phyloP scores from a whole-genome alignment of 371 early-diverging fungal genomes.

The Apophysomyces elegans region DNA sequence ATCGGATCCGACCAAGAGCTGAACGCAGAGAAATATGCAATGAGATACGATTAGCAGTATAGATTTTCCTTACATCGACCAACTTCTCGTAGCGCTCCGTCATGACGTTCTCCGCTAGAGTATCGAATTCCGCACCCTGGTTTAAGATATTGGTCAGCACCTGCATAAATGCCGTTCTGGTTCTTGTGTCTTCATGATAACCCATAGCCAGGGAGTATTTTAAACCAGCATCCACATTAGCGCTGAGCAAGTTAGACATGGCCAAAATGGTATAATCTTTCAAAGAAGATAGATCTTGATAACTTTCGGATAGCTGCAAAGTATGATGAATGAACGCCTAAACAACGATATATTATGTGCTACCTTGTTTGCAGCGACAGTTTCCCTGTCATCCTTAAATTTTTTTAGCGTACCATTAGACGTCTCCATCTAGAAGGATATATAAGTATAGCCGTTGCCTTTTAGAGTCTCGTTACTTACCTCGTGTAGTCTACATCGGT shows the following conservation, averaged over 20 bases:
- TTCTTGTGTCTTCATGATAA: conserved; percentile 89
- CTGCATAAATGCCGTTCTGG: conserved; percentile 87
- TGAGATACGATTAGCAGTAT: not conserved
- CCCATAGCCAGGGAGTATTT: conserved; percentile 86
- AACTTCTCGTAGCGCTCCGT: conserved; percentile 73
- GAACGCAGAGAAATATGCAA: not conserved
- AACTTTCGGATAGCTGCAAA: not conserved
- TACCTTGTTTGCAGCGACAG: not conserved
- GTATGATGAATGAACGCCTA: not conserved
- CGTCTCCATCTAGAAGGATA: conserved; percentile 1
- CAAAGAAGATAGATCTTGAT: conserved; percentile 65
- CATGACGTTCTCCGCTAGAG: conserved; percentile 72
- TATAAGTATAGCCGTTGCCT: not conserved
- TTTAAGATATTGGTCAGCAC: conserved; percentile 88
- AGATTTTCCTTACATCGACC: conserved; percentile 54
- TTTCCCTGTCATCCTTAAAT: conserved; percentile 6
- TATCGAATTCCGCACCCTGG: conserved; percentile 83
- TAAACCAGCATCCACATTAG: conserved; percentile 89
- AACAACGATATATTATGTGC: not conserved
- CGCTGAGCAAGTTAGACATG: conserved; percentile 85
- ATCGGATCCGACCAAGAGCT: conserved; percentile 64
- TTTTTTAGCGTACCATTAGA: not conserved
- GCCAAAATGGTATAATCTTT: conserved; percentile 85
- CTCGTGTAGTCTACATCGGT: conserved; percentile 74
- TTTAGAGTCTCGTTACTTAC: conserved; percentile 15